These are phyloP conservation scores for Hebeloma cylindrosporum DNA, from an alignment of 768 basidiomycete genomes.

Conservation along the genomic window DNA sequence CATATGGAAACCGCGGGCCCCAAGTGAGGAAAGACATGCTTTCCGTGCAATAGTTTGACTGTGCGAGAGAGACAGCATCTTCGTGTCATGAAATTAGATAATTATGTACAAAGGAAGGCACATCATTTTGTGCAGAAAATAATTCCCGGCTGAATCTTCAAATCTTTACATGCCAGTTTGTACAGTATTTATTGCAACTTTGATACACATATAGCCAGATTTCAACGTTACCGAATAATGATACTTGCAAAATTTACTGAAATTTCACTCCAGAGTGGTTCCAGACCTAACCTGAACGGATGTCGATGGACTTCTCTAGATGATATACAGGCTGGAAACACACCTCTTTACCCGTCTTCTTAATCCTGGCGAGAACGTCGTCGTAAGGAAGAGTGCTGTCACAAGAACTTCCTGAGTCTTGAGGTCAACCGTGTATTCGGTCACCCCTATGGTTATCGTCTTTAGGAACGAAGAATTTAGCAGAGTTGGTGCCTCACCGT, in stretches of 20 bases:
- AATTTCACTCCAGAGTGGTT: constrained; percentile 37
- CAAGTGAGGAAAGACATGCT: not conserved
- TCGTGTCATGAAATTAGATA: too few species aligned
- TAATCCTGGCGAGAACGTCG: constrained; percentile 66
- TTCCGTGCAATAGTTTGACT: constrained; percentile 1
- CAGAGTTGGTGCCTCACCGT: constrained; percentile 23
- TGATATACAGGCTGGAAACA: constrained; percentile 11
- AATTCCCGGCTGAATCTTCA: too few species aligned
- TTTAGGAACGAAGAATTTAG: not conserved
- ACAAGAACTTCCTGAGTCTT: constrained; percentile 75
- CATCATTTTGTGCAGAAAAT: too few species aligned
- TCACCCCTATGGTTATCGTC: constrained; percentile 44
- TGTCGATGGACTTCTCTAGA: too few species aligned
- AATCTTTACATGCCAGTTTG: too few species aligned
- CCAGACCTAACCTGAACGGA: constrained; percentile 51
- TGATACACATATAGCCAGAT: constrained; percentile 3
- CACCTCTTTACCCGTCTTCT: constrained; percentile 93
- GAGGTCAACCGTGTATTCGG: constrained; percentile 59
- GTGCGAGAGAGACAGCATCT: not conserved
- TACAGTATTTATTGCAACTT: too few species aligned
- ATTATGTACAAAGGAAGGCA: too few species aligned
- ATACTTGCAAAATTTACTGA: constrained; percentile 21
- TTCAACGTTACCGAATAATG: not conserved
- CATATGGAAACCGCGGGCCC: constrained; percentile 46
- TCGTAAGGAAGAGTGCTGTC: constrained; percentile 62